These are phyloP conservation scores for Volvox africanus DNA, from an alignment of 139 green algal species.

Conservation along the genomic window DNA sequence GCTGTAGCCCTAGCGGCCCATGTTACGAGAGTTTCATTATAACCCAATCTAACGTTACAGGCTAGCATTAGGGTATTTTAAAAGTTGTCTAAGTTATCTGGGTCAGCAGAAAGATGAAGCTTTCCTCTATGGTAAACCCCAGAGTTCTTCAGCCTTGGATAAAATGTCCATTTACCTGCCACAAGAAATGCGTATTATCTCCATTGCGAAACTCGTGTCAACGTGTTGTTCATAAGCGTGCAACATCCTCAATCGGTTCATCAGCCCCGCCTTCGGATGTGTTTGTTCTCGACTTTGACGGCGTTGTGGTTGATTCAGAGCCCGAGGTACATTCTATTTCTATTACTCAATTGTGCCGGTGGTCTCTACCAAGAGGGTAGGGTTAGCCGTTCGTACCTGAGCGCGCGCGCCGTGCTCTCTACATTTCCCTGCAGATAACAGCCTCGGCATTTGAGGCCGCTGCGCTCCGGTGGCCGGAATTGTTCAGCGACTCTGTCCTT, in stretches of 20 bases:
- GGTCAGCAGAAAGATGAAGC: not conserved
- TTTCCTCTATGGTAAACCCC: not conserved
- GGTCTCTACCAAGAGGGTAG: too few relatives aligned
- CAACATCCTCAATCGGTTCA: not conserved
- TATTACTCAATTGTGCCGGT: not conserved
- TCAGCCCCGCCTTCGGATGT: conserved; percentile 63
- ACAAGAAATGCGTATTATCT: not conserved
- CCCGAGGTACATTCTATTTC: conserved; percentile 58
- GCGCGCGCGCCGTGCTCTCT: not conserved
- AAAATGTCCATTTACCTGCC: not conserved
- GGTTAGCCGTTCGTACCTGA: too few relatives aligned
- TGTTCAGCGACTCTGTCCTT: conserved; percentile 29
- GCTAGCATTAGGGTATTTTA: too few relatives aligned
- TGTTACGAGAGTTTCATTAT: too few relatives aligned
- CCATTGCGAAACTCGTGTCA: not conserved
- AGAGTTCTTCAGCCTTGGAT: not conserved
- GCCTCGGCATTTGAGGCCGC: conserved; percentile 59
- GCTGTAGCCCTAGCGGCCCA: too few relatives aligned
- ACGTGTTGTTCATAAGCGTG: not conserved
- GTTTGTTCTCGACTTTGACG: conserved; percentile 82
- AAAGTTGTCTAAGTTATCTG: too few relatives aligned
- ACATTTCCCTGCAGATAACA: conserved; percentile 58
- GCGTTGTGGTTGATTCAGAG: conserved; percentile 78
- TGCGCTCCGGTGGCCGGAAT: conserved; percentile 64
- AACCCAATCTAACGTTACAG: too few relatives aligned